phyloP scores from a whole-genome alignment of 345 rosid genomes.

The Euphorbia tirucalli region DNA sequence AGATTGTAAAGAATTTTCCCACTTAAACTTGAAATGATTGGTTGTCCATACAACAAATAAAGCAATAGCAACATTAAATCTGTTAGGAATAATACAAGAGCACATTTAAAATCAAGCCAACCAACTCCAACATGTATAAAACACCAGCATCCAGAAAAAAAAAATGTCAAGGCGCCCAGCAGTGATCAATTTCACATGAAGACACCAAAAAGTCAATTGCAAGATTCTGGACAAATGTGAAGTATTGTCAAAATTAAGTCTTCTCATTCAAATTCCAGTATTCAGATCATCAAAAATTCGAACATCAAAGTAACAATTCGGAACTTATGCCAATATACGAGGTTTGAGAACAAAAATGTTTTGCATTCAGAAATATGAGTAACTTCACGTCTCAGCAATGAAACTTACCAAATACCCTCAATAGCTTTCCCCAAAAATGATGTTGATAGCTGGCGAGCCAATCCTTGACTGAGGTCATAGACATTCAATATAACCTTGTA shows the following conservation, averaged over 20 bases:
- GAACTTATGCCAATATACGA: neutral
- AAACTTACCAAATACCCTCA: slow-evolving; percentile 87
- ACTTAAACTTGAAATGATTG: neutral
- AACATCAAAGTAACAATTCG: neutral
- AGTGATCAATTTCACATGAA: neutral
- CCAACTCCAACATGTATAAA: neutral
- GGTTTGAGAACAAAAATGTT: neutral
- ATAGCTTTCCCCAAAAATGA: slow-evolving; percentile 76
- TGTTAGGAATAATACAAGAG: neutral
- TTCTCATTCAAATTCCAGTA: neutral
- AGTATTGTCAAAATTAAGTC: neutral
- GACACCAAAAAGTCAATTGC: neutral
- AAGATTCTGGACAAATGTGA: neutral
- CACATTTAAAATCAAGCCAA: neutral
- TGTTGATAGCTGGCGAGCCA: slow-evolving; percentile 83
- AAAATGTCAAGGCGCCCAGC: neutral
- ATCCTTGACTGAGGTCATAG: slow-evolving; percentile 90
- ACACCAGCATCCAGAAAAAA: neutral
- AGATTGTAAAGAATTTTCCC: too few relatives aligned
- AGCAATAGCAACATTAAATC: neutral
- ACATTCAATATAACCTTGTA: slow-evolving; percentile 68
- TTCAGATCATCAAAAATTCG: neutral
- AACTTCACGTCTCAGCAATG: neutral
- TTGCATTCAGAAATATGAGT: neutral
- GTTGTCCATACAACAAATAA: neutral